These are phyloP conservation scores for Rubia occidens DNA, from an alignment of 305 asterid genomes.

Conservation along the genomic window DNA sequence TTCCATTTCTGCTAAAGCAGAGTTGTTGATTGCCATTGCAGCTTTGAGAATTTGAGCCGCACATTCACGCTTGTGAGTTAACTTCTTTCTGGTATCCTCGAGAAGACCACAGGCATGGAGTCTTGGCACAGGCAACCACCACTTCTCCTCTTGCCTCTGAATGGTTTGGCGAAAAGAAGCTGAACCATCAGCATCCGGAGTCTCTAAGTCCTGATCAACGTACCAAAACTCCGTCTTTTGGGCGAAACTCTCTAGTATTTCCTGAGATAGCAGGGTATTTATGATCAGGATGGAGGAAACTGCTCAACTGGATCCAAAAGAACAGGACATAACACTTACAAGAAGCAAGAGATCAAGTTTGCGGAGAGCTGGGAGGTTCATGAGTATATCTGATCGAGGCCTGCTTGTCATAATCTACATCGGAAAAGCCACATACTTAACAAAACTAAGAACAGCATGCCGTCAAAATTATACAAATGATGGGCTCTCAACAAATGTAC, in stretches of 20 bases:
- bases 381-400: slow-evolving; percentile 58
- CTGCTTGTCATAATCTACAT: slow-evolving; percentile 72
- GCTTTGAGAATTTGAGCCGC: slow-evolving; percentile 88
- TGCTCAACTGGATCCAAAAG: neutral
- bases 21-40: slow-evolving; percentile 63
- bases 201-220: slow-evolving; percentile 67
- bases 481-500: no score
- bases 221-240: slow-evolving; percentile 77
- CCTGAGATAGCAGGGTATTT: slow-evolving; percentile 32
- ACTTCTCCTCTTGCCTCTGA: slow-evolving; percentile 71
- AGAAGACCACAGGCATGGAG: slow-evolving; percentile 70
- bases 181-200: slow-evolving; percentile 59
- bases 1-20: slow-evolving; percentile 82
- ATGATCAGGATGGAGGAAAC: neutral
- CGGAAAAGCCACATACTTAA: neutral
- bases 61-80: slow-evolving; percentile 65
- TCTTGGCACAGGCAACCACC: slow-evolving; percentile 98
- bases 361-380: slow-evolving; percentile 84
- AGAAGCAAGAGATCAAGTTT: slow-evolving; percentile 85
- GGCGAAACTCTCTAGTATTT: slow-evolving; percentile 67
- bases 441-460: neutral
- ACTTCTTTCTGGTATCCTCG: slow-evolving; percentile 45
- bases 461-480: neutral
- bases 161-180: slow-evolving; percentile 46
- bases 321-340: slow-evolving; percentile 38